These are phyloP conservation scores for Eucalyptus polyanthemos DNA, from an alignment of 345 rosid genomes.

Conservation along the genomic window DNA sequence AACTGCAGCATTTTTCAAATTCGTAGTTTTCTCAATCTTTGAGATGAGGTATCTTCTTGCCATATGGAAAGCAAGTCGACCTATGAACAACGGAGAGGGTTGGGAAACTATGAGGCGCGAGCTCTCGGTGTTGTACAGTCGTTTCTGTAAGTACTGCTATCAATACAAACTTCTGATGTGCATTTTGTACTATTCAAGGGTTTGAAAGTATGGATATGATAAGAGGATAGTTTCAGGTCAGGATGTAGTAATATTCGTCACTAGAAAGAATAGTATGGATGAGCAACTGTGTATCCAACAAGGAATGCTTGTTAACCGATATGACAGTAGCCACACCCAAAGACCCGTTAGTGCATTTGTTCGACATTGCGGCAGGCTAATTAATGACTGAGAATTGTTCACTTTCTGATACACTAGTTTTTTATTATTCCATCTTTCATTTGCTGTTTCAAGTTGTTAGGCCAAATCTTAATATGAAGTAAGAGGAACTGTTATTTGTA, in stretches of 20 bases:
- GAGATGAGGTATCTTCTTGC: conserved; percentile 99
- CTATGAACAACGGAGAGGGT: conserved; percentile 87
- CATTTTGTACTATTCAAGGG: not conserved
- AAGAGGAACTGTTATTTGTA: not conserved
- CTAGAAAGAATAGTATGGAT: not conserved
- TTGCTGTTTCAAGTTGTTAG: not conserved
- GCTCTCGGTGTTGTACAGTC: conserved; percentile 89
- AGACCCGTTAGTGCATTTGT: not conserved
- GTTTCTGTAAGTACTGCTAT: conserved; percentile 70
- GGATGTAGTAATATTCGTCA: not conserved
- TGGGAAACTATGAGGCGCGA: conserved; percentile 98
- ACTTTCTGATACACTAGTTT: not conserved
- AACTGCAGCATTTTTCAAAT: conserved; percentile 98
- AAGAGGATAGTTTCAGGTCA: not conserved
- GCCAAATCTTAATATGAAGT: not conserved
- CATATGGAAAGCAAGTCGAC: conserved; percentile 95
- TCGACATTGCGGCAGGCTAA: not conserved
- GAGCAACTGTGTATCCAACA: not conserved
- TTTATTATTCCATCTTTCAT: not conserved
- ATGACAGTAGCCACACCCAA: not conserved
- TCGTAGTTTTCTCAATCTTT: conserved; percentile 93
- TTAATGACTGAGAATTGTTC: not conserved
- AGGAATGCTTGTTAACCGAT: not conserved
- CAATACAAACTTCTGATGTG: not conserved
- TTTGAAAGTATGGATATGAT: not conserved